Conservation (phyloP, 2,329 filamentous ascomycete species). For the Beauveria brongniartii region DNA sequence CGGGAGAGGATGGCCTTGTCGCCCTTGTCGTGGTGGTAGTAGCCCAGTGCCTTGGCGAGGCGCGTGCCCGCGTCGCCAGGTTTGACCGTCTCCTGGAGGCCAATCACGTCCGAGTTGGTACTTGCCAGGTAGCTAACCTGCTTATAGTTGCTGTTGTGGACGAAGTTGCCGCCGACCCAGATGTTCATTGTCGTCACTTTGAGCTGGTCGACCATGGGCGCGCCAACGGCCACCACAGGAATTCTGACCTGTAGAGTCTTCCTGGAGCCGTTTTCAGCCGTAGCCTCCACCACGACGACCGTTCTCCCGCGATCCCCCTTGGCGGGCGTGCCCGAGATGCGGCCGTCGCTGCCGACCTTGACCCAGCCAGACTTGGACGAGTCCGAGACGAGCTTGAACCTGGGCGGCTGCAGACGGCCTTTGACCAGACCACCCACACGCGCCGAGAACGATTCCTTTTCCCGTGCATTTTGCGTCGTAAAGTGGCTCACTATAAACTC, state of each 20-base stretch:
- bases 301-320: conserved; percentile 14
- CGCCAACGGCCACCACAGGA: conserved; percentile 20
- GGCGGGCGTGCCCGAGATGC: conserved; percentile 28
- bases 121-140: conserved; percentile 28
- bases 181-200: conserved; percentile 31
- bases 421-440: conserved; percentile 25
- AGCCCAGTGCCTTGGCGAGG: conserved; percentile 31
- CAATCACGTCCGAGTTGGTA: conserved; percentile 27
- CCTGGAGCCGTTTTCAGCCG: conserved; percentile 17
- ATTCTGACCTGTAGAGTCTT: conserved; percentile 23
- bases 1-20: conserved; percentile 29
- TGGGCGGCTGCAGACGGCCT: conserved; percentile 16
- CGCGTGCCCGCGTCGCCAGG: conserved; percentile 22
- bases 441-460: conserved; percentile 25
- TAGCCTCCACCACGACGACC: conserved; percentile 22
- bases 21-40: conserved; percentile 27
- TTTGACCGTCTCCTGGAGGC: conserved; percentile 27
- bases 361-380: conserved; percentile 24
- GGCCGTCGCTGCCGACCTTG: conserved; percentile 23
- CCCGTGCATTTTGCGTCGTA: conserved; percentile 29
- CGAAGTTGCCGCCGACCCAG: conserved; percentile 29
- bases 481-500: conserved; percentile 23
- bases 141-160: conserved; percentile 30
- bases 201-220: conserved; percentile 25
- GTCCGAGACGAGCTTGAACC: conserved; percentile 22